Conservation (phyloP, 192 early-diverging fungal genomes). For the Coemansia sp. region DNA sequence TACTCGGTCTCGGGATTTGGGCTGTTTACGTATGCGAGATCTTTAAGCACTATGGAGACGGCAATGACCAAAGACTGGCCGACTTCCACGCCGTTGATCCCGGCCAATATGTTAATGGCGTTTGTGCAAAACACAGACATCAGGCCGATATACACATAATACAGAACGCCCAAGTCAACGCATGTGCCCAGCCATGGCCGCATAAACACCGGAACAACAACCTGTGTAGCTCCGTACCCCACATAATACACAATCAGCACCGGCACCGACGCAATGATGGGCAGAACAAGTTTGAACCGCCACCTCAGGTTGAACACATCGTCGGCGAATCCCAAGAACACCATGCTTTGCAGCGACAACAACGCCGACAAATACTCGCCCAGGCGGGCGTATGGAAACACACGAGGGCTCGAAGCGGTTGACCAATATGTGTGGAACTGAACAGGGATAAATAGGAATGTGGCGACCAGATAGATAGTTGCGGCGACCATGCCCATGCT, state of each 20-base stretch:
- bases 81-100: constrained; percentile 96
- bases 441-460: constrained; percentile 93
- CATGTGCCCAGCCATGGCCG: constrained; percentile 66
- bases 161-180: constrained; percentile 83
- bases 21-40: constrained; percentile 40
- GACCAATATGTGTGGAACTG: constrained; percentile 87
- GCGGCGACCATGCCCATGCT: constrained; percentile 90
- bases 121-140: constrained; percentile 95
- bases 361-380: constrained; percentile 91
- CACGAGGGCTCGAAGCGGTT: constrained; percentile 10
- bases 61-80: constrained; percentile 92
- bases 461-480: constrained; percentile 78
- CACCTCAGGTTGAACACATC: constrained; percentile 95
- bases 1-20: constrained; percentile 63
- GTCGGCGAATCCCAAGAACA: constrained; percentile 96
- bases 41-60: constrained; percentile 67
- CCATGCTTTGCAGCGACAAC: constrained; percentile 92
- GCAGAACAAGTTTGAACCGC: constrained; percentile 94
- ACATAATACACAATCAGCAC: constrained; percentile 93
- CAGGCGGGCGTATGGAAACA: constrained; percentile 59
- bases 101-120: constrained; percentile 97
- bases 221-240: constrained; percentile 81
- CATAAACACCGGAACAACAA: constrained; percentile 83
- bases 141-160: constrained; percentile 91
- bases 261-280: constrained; percentile 88